Percentiles rank a stretch among this genome's conserved stretches.
These are phyloP conservation scores for Vaccinium vitisidaea DNA, from an alignment of 148 eudicot species.

Conservation along the genomic window DNA sequence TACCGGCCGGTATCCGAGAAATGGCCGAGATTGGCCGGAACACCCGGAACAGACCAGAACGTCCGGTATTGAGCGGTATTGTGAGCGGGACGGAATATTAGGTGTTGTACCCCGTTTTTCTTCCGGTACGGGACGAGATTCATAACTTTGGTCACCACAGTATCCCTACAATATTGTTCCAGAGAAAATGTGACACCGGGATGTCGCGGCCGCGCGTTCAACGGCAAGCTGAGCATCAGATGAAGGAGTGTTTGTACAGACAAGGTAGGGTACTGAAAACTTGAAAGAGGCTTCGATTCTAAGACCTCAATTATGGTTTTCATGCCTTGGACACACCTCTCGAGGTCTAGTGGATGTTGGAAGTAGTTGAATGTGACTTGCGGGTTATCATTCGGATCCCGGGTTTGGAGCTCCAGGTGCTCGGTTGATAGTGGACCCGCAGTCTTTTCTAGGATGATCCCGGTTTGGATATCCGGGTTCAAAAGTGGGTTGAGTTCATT, in stretches of 20 bases:
- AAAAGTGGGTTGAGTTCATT: neutral
- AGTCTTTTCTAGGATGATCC: slow-evolving; percentile 41
- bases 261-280: slow-evolving; percentile 34
- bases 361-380: slow-evolving; percentile 62
- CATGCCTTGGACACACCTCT: slow-evolving; percentile 48
- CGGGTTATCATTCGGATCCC: slow-evolving; percentile 47
- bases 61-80: too few relatives aligned
- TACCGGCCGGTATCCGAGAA: too few relatives aligned
- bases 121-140: too few relatives aligned
- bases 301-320: slow-evolving; percentile 40
- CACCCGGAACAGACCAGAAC: too few relatives aligned
- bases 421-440: slow-evolving; percentile 45
- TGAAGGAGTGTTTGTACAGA: slow-evolving; percentile 33
- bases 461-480: slow-evolving; percentile 15
- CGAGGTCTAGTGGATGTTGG: slow-evolving; percentile 42
- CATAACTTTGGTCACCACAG: slow-evolving; percentile 65
- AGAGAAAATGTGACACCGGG: slow-evolving; percentile 27
- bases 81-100: too few relatives aligned
- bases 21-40: too few relatives aligned
- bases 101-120: too few relatives aligned
- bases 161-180: slow-evolving; percentile 55
- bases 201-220: slow-evolving; percentile 32
- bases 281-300: slow-evolving; percentile 39
- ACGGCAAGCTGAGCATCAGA: slow-evolving; percentile 33
- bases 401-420: slow-evolving; percentile 28